phyloP scores from a whole-genome alignment of 140 eudicot genomes.

The Flaveria floridana region DNA sequence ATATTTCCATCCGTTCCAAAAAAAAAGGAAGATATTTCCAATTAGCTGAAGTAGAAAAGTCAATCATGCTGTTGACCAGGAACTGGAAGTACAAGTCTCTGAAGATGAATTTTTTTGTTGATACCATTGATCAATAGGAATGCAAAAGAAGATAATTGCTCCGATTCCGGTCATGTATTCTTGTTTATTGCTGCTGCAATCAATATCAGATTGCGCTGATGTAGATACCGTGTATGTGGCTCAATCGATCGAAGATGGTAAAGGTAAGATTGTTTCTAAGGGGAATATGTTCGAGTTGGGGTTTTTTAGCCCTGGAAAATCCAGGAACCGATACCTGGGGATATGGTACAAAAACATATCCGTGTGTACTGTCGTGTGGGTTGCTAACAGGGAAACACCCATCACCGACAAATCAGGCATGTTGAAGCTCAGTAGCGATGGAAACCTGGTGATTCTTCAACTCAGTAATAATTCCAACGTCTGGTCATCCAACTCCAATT shows the following conservation, averaged over 20 bases:
- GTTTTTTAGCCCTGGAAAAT: conserved; percentile 35
- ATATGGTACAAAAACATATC: conserved; percentile 40
- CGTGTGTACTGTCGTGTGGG: not conserved
- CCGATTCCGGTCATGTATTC: not conserved
- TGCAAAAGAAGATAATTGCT: not conserved
- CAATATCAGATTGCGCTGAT: not conserved
- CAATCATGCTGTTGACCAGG: no score
- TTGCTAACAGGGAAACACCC: conserved; percentile 34
- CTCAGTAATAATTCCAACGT: not conserved
- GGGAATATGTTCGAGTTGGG: conserved; percentile 28
- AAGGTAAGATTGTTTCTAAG: conserved; percentile 24
- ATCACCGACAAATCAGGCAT: conserved; percentile 10
- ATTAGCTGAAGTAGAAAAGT: no score
- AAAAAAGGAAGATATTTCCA: no score
- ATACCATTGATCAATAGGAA: no score
- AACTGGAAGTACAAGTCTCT: no score
- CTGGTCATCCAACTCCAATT: conserved; percentile 33
- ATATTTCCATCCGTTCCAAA: no score
- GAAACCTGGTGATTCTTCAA: conserved; percentile 16
- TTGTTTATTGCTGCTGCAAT: not conserved
- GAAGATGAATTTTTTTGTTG: no score
- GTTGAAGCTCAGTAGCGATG: not conserved
- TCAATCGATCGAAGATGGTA: conserved; percentile 22
- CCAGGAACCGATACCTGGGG: conserved; percentile 40
- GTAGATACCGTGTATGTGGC: conserved; percentile 14